phyloP scores from a whole-genome alignment of 225 moss, liverwort and hornwort species.

The Bryum argenteum region DNA sequence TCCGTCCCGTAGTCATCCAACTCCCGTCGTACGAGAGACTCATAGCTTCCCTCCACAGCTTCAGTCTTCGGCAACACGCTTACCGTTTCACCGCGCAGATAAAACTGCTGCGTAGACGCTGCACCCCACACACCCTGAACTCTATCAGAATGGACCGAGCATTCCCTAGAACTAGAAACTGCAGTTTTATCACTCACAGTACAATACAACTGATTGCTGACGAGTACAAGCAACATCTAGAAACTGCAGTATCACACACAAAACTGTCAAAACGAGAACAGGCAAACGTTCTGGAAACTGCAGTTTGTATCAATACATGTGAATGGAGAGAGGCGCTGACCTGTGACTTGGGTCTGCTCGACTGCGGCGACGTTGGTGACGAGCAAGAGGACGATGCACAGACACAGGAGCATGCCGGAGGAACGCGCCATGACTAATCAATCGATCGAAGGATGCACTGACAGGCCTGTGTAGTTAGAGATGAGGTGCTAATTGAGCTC shows the following conservation, averaged over 20 bases:
- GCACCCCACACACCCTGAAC: background rate
- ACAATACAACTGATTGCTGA: too few relatives aligned
- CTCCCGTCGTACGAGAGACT: slow-evolving; percentile 31
- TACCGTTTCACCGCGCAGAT: slow-evolving; percentile 22
- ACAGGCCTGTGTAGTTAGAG: too few relatives aligned
- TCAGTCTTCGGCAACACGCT: background rate
- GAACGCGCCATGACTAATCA: slow-evolving; percentile 25
- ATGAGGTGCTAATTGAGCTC: too few relatives aligned
- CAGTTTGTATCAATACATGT: background rate
- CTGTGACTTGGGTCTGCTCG: background rate
- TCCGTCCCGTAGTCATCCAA: background rate
- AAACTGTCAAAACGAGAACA: too few relatives aligned
- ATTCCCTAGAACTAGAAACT: too few relatives aligned
- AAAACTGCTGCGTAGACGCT: slow-evolving; percentile 21
- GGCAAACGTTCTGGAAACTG: too few relatives aligned
- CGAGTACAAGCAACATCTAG: too few relatives aligned
- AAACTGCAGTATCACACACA: too few relatives aligned
- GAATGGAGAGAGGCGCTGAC: background rate
- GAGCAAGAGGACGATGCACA: slow-evolving; percentile 23
- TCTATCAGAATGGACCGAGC: too few relatives aligned
- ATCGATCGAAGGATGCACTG: too few relatives aligned
- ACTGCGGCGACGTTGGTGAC: background rate
- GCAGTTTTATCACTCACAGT: too few relatives aligned
- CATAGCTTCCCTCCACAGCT: slow-evolving; percentile 2
- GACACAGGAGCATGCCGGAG: slow-evolving; percentile 16